Base-by-base conservation (phyloP, 2,329 filamentous ascomycete genomes). In the Beauveria scarabaeidicola region DNA sequence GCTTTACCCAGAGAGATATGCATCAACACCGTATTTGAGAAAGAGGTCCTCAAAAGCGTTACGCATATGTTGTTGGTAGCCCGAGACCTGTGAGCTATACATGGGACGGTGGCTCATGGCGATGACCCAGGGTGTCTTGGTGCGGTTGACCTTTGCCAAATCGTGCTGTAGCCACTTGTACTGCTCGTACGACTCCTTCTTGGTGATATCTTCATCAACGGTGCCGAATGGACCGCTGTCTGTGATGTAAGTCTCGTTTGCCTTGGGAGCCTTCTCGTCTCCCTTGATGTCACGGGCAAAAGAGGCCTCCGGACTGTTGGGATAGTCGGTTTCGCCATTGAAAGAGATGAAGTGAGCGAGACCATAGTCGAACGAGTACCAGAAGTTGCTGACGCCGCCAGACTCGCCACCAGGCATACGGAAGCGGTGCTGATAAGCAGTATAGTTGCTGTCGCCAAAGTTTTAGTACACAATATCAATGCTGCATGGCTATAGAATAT, bases 361-460 rank as follows among this genome's bases (percentile, higher is more conserved):
- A 25, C 78, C 78, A 63, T 81, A 80, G 69, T 81, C 78, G 64
- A 80, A 81, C 1, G 75, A 79, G 68, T 81, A 81, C 78, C 78
- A 81, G 64, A 80, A 77, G 72, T 80, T 81, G 56, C 75, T 71
- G 10, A 79, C 76, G 38, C 78, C 78, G 4, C 75, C 75, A 10
- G 71, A 72, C 63, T 80, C 77, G 1, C 64, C 61, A 25, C 78
- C 78, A 1, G 78, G 77, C 76, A 80, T 80, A 56, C 74, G 73
- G 72, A 81, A 81, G 48, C 78, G 77, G 66, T 80, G 69, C 63
- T 79, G 75, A 67, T 71, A 80, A 6, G 76, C 73, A n/a, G 78
- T 80, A 68, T 77, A 79, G 69, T 79, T 80, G 57, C 76, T 53
- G 29, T 53, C 6, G 21, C 10, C 17, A 19, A 9, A 11, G 15